Evolutionary conservation across 352 stramenopile genomes (phyloP), one percentile per base, ranked within the genome.

Genomic region (Halophytophthora batemanensis): DNA sequence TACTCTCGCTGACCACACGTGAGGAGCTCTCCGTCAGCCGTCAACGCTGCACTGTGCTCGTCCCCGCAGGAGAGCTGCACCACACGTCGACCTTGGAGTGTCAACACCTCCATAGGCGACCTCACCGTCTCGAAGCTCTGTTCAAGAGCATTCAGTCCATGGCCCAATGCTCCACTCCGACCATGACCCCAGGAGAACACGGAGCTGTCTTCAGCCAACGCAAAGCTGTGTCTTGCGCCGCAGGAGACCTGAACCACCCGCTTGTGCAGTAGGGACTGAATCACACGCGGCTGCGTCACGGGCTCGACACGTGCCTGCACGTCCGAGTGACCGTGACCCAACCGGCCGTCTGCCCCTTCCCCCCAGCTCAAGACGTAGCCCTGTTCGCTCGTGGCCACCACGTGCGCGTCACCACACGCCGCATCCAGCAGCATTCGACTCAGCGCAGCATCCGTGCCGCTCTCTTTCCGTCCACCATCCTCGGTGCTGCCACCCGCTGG

Each of bases 331-430:
- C 25, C 66, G 21, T 61, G 57, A 10, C 69, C 70, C 8, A 74
- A 55, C 8, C 77, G 72, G 7, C 66, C 61, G 10, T 74, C 59
- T 2, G 55, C 49, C 8, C 66, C 67, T n/a, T 81, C 64, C n/a
- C 83, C 83, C 78, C 77, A 94, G n/a, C 73, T 75, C 29, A 91
- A 56, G 29, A 90, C 31, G 58, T 89, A 86, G 15, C 79, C 81
- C 33, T 87, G 77, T 55, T 94, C 81, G 2, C 77, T 90, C 38
- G 82, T 56, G 22, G 73, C 83, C 5, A 79, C 66, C 2, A 79
- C 51, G 48, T 90, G 81, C 17, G 67, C 56, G 44, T 79, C 70
- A 1, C 83, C 81, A 22, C 77, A 82, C n/a, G 66, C 71, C 2
- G 90, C 54, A 38, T 86, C 70, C 2, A 74, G 53, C 6, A 92